These are phyloP conservation scores for Neohortaea acidophila DNA, from an alignment of 495 filamentous ascomycete genomes.

Conservation along the genomic window DNA sequence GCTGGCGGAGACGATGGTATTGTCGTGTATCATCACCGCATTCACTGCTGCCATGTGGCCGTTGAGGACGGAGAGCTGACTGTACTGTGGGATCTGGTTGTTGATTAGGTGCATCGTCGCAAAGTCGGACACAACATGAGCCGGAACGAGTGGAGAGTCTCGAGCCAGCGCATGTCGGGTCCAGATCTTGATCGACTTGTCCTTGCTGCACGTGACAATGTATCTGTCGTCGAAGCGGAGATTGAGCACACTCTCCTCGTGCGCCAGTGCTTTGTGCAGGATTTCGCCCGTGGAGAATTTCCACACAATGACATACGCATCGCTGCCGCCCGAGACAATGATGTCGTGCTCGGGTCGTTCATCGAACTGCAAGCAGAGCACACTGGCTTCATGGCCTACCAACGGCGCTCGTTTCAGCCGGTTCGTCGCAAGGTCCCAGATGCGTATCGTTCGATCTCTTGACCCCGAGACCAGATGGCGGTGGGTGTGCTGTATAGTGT, in stretches of 20 bases:
- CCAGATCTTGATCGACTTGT: slow-evolving; percentile 92
- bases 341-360: slow-evolving; percentile 79
- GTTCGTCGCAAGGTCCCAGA: slow-evolving; percentile 78
- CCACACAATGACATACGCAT: slow-evolving; percentile 82
- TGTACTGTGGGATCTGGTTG: slow-evolving; percentile 38
- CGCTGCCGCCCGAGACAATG: slow-evolving; percentile 85
- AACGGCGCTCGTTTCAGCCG: slow-evolving; percentile 59
- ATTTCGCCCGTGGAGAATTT: slow-evolving; percentile 75
- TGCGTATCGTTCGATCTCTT: slow-evolving; percentile 69
- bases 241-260: slow-evolving; percentile 86
- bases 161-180: slow-evolving; percentile 54
- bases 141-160: slow-evolving; percentile 34
- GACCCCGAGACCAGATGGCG: slow-evolving; percentile 88
- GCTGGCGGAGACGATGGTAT: slow-evolving; percentile 83
- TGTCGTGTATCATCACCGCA: slow-evolving; percentile 75
- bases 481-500: slow-evolving; percentile 75
- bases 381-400: slow-evolving; percentile 63
- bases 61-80: slow-evolving; percentile 59
- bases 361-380: slow-evolving; percentile 93
- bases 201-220: slow-evolving; percentile 91
- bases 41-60: slow-evolving; percentile 90
- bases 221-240: slow-evolving; percentile 82
- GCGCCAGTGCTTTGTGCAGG: slow-evolving; percentile 60
- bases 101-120: slow-evolving; percentile 6
- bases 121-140: slow-evolving; percentile 45